Conservation (phyloP, 164 flowering plant genomes). For the Hamamelis virginiana region DNA sequence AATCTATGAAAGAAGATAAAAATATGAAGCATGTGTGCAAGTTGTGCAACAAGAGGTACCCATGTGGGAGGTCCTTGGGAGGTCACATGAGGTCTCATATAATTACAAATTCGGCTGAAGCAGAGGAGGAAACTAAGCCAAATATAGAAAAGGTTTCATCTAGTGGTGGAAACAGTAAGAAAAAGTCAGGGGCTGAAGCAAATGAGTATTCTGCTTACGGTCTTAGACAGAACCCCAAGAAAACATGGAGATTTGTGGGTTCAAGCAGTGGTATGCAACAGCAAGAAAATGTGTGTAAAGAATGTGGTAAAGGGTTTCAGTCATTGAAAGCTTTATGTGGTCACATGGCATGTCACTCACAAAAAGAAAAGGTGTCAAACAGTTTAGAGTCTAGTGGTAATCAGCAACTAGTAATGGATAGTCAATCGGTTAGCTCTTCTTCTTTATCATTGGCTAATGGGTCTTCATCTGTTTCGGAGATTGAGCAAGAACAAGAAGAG, state of each 20-base stretch:
- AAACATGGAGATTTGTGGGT: conserved; percentile 60
- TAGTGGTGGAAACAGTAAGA: conserved; percentile 12
- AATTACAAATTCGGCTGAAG: conserved; percentile 19
- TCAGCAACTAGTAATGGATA: conserved; percentile 39
- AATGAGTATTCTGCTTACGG: conserved; percentile 34
- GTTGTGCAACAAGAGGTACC: conserved; percentile 31
- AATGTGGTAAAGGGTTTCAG: conserved; percentile 79
- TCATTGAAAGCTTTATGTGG: conserved; percentile 81
- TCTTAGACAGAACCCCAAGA: conserved; percentile 61
- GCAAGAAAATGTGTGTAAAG: conserved; percentile 47
- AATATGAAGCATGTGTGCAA: conserved; percentile 35
- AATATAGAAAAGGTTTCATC: conserved; percentile 13
- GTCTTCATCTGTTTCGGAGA: conserved; percentile 52
- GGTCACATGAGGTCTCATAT: conserved; percentile 39
- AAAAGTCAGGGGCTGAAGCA: conserved; percentile 15
- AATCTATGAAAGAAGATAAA: conserved; percentile 22
- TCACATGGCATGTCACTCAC: conserved; percentile 84
- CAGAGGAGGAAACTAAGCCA: conserved; percentile 7
- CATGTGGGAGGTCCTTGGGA: conserved; percentile 44
- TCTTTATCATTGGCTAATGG: conserved; percentile 36
- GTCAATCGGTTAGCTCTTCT: conserved; percentile 46
- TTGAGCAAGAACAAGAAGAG: conserved; percentile 74
- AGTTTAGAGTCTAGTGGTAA: conserved; percentile 29
- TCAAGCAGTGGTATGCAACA: conserved; percentile 11
- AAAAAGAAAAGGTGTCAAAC: conserved; percentile 28